Evolutionary conservation across 768 basidiomycete species (phyloP).

Genomic region (Amanita pallidorosea): DNA sequence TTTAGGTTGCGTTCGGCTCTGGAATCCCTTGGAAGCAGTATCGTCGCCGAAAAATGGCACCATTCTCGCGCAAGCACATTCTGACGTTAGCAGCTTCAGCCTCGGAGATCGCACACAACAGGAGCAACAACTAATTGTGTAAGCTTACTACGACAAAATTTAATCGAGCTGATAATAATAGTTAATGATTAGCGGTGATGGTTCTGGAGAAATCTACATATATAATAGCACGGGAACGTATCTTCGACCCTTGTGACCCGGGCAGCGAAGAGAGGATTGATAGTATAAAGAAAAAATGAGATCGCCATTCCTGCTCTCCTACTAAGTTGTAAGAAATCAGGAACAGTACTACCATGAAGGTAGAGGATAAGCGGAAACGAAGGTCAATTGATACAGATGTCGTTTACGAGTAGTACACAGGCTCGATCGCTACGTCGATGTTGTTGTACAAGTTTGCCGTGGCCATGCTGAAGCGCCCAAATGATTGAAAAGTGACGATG

Average conservation of each 20-base stretch:
- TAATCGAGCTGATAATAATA: background rate
- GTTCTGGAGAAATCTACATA: constrained; percentile 3
- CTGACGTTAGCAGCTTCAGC: constrained; percentile 49
- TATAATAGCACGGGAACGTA: background rate
- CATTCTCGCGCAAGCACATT: constrained; percentile 39
- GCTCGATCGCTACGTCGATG: background rate
- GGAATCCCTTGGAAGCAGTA: constrained; percentile 42
- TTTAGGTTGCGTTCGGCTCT: constrained; percentile 59
- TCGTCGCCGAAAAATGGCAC: constrained; percentile 30
- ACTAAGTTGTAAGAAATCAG: background rate
- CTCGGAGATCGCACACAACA: constrained; percentile 42
- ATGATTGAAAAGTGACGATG: background rate
- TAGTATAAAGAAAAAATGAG: background rate
- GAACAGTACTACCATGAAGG: background rate
- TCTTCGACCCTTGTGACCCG: background rate
- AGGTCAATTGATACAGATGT: background rate
- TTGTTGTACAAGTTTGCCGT: background rate
- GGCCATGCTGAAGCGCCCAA: background rate
- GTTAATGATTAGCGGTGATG: constrained; percentile 2
- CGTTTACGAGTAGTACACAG: constrained; percentile 1
- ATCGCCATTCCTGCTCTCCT: background rate
- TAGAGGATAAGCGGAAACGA: background rate
- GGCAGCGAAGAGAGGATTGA: too few species aligned
- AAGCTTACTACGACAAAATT: constrained; percentile 14
- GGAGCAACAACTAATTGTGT: constrained; percentile 55